Evolutionary conservation across 345 rosid species (phyloP).

Genomic region (Hirschfeldia incana): DNA sequence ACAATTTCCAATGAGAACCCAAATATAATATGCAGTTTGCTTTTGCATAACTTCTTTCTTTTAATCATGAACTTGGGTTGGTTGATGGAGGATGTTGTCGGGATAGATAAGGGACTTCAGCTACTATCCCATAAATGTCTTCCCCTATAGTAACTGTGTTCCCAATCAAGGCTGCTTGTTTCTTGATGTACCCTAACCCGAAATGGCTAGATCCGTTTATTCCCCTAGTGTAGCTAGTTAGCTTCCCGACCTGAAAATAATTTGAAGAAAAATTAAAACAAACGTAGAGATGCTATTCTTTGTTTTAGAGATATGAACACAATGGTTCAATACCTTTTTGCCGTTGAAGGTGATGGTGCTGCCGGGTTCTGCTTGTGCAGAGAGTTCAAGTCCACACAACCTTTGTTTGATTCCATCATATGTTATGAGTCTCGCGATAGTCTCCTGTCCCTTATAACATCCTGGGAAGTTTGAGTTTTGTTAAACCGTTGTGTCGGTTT

Average conservation of each 20-base stretch:
- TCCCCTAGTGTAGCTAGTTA: constrained; percentile 70
- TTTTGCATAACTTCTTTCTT: neutral
- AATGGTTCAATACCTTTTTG: constrained; percentile 55
- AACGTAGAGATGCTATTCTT: neutral
- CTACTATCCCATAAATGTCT: constrained; percentile 50
- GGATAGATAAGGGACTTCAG: constrained; percentile 65
- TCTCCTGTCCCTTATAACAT: constrained; percentile 96
- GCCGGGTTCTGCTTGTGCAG: constrained; percentile 77
- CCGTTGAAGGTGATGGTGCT: constrained; percentile 58
- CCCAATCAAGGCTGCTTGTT: constrained; percentile 51
- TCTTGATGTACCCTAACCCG: constrained; percentile 82
- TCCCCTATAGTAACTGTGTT: constrained; percentile 61
- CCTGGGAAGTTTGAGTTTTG: constrained; percentile 44
- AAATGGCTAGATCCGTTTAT: constrained; percentile 50
- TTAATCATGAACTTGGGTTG: constrained; percentile 45
- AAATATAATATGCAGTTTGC: neutral
- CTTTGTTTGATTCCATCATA: constrained; percentile 86
- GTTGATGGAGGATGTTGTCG: constrained; percentile 52
- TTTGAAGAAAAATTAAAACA: neutral
- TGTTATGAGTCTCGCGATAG: constrained; percentile 77
- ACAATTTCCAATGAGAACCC: neutral
- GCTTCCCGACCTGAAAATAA: constrained; percentile 60
- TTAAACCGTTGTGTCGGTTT: constrained; percentile 4
- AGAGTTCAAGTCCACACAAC: constrained; percentile 69
- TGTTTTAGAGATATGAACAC: constrained; percentile 12